Evolutionary conservation across 1,139 yeast species (phyloP).

Genomic region (Diutina catenulata): DNA sequence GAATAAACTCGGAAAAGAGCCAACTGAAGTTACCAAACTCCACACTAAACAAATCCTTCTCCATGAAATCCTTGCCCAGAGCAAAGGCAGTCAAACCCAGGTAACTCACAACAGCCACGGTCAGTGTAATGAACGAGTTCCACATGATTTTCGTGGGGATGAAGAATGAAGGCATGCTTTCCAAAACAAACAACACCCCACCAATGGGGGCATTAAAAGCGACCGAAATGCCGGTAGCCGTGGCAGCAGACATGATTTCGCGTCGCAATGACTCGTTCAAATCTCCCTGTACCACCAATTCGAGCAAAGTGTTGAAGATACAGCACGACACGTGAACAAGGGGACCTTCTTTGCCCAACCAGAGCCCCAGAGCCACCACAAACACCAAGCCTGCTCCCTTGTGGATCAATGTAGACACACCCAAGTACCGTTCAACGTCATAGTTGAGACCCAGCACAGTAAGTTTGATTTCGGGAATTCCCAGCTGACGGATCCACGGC

Average conservation of each 20-base stretch:
- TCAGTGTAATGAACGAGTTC: conserved; percentile 73
- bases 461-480: conserved; percentile 59
- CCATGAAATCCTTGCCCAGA: conserved; percentile 24
- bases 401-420: conserved; percentile 31
- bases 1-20: conserved; percentile 58
- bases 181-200: conserved; percentile 80
- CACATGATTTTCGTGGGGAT: conserved; percentile 56
- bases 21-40: conserved; percentile 52
- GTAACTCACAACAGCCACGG: conserved; percentile 56
- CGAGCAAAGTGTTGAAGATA: conserved; percentile 24
- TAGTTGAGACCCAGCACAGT: conserved; percentile 47
- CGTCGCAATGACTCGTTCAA: conserved; percentile 44
- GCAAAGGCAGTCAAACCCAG: conserved; percentile 49
- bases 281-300: conserved; percentile 24
- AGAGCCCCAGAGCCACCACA: conserved; percentile 71
- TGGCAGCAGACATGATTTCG: conserved; percentile 69
- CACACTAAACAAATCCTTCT: conserved; percentile 52
- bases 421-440: conserved; percentile 29
- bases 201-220: conserved; percentile 95
- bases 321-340: conserved; percentile 68
- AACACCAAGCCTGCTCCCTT: conserved; percentile 46
- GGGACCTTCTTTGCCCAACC: conserved; percentile 94
- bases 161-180: conserved; percentile 54
- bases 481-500: conserved; percentile 44
- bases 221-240: conserved; percentile 88